phyloP scores from a whole-genome alignment of 257 asterid genomes.

The Solanum pennellii region DNA sequence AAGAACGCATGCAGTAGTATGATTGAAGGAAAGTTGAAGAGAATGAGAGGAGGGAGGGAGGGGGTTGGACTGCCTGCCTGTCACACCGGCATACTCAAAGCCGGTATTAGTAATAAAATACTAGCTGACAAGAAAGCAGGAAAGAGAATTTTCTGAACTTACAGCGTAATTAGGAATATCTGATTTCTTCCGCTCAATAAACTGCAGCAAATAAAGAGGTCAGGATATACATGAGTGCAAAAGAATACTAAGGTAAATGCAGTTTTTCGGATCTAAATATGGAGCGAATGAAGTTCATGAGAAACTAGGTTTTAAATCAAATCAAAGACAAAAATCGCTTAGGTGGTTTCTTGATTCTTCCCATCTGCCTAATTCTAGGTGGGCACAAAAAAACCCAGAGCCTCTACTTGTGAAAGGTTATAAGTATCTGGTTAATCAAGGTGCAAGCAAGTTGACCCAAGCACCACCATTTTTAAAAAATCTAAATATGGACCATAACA shows the following conservation, averaged over 20 bases:
- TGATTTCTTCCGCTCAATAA: conserved; percentile 19
- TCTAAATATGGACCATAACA: not conserved
- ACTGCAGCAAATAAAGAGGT: not conserved
- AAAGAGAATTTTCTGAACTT: conserved; percentile 23
- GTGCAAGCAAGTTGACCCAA: not conserved
- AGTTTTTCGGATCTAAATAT: not conserved
- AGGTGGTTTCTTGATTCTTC: not conserved
- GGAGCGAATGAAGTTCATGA: not conserved
- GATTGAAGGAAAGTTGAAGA: not conserved
- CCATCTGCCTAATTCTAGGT: not conserved
- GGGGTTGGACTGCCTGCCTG: not conserved
- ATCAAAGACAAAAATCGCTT: not conserved
- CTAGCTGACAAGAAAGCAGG: not conserved
- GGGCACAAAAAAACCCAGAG: not conserved
- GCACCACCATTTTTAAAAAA: not conserved
- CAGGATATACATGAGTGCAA: not conserved
- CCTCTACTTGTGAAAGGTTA: not conserved
- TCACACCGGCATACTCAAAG: not conserved
- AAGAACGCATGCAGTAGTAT: not conserved
- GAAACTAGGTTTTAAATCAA: not conserved
- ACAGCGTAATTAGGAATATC: conserved; percentile 77
- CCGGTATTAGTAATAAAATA: not conserved
- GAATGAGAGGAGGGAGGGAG: not conserved
- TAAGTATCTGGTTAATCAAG: not conserved
- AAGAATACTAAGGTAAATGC: not conserved